Base-by-base conservation (phyloP, 163 green algal species). In the Botryococcus braunii region DNA sequence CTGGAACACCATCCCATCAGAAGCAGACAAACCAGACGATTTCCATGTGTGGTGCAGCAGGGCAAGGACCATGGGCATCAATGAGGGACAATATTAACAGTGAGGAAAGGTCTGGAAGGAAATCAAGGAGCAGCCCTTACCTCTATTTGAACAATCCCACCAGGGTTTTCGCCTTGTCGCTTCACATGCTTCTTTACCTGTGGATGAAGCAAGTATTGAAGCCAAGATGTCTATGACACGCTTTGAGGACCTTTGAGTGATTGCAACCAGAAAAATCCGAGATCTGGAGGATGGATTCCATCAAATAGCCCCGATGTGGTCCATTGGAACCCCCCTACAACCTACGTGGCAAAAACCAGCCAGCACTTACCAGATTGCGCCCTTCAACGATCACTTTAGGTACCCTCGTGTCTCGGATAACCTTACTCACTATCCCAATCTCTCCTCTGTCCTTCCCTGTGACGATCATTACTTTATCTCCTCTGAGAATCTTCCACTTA, bases 401-500 rank as follows among this genome's bases (percentile, higher is more conserved):
- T 17, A 65, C 70, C 36, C 68, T 66, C 3, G 37, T 4, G 69
- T 85, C 76, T 9, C 81, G 74, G 17, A 84, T 74, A 35, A 87
- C 81, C 55, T 81, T 79, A 27, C 50, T 64, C 4, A 87, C 70
- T 2, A 61, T 76, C 34, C 81, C 81, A 27, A 72, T 68, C 61
- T 79, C 62, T 3, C 81, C 79, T 35, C 69, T 71, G 58, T 87
- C 81, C 65, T 79, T 83, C 25, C 81, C 81, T 21, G 71, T 56
- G 27, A 72, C 58, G 34, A 81, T 75, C 1, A 79, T 72, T 1
- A 83, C 77, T 21, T 74, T 76, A 43, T 87, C 81, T 0, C 81
- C 81, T 11, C 70, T 64, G 29, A 87, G 27, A 7, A 87, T 82
- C 37, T 77, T 82, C 79, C 79, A 87, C 35, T 79, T 79, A 48